Base-by-base conservation (phyloP, 2,329 filamentous ascomycete species). In the Capronia epimyces region DNA sequence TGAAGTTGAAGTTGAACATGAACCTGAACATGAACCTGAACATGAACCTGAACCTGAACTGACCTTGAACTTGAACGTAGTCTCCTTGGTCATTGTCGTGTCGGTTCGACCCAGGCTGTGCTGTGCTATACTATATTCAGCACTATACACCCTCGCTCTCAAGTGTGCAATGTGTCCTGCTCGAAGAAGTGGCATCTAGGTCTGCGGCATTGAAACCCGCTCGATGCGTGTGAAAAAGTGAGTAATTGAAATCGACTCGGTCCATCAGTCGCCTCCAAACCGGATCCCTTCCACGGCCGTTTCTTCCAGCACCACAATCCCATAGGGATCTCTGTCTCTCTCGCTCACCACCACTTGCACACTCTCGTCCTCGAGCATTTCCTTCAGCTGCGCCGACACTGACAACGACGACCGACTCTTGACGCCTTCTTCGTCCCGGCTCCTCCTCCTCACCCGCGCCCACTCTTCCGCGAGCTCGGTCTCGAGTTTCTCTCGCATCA, bases 311-410 rank as follows among this genome's bases (percentile, higher is more conserved):
- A 75, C 63, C 63, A 88, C 76, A 52, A 96, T 86, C 45, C 84
- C 84, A 70, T 89, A 98, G 0, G 93, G 93, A 75, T 98, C 93
- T 53, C 81, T 77, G 69, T 98, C 93, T 37, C 76, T 76, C 66
- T 86, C 77, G 68, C 90, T 96, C 43, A 94, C 80, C 50, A 84
- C 67, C 12, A 97, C 83, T 49, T 79, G 73, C 15, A 83, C 79
- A 18, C 74, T 71, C 9, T 73, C 72, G 56, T 81, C 78, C 6
- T 67, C 65, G 50, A 79, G 64, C n/a, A 74, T 72, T 37, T 79
- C 75, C 37, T 68, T 63, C 40, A 73, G 62, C 32, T 69, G 67
- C 20, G 68, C 68, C 20, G 64, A 63, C 5, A 64, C n/a, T n/a
- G n/a, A n/a, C n/a, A n/a, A n/a, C n/a, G n/a, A n/a, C n/a, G n/a